Base-by-base conservation (phyloP, 2,329 filamentous ascomycete species). In the Pyricularia grisea region DNA sequence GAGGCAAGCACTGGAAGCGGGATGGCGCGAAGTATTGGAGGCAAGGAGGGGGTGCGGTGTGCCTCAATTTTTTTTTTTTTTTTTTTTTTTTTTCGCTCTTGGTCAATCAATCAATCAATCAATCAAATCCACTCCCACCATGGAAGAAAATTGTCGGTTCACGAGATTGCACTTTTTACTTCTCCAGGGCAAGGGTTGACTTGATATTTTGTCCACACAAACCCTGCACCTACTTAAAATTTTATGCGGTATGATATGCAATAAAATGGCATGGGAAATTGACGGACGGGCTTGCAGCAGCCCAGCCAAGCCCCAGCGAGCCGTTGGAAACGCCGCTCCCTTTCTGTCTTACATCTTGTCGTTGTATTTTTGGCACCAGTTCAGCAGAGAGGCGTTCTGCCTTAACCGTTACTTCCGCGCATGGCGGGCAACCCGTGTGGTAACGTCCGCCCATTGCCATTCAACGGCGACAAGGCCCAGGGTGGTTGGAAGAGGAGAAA, bases 11-110 rank as follows among this genome's bases (percentile, higher is more conserved):
- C 73, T 72, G 70, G 69, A 76, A 80, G 75, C 69, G 79, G 80
- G 77, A 80, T 79, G 77, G 79, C 76, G 7, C 33, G 77, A 76
- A 75, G 70, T 71, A 74, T 70, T 75, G 77, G 74, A 75, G 75
- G 75, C 63, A 30, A 65, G 65, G 61, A 60, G 60, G 65, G 31
- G 64, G 60, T 61, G n/a, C n/a, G 42, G 42, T 3, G 14, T 36
- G 33, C 12, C 33, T 36, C 33, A 14, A 14, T 14, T 36, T 36
- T 50, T 50, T 50, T 50, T 42, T 42, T 42, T 42, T 42, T 20
- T 17, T 17, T 42, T 42, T 20, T 20, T 50, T 50, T 50, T 50
- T 50, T 50, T 3, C n/a, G 17, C 42, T 55, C 20, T 6, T 55
- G 17, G 17, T 55, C 42, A 27, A 4, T 27, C 27, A 55, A 55